Evolutionary conservation across 495 filamentous ascomycete species (phyloP).

Genomic region (Antarctomyces pellizariae): DNA sequence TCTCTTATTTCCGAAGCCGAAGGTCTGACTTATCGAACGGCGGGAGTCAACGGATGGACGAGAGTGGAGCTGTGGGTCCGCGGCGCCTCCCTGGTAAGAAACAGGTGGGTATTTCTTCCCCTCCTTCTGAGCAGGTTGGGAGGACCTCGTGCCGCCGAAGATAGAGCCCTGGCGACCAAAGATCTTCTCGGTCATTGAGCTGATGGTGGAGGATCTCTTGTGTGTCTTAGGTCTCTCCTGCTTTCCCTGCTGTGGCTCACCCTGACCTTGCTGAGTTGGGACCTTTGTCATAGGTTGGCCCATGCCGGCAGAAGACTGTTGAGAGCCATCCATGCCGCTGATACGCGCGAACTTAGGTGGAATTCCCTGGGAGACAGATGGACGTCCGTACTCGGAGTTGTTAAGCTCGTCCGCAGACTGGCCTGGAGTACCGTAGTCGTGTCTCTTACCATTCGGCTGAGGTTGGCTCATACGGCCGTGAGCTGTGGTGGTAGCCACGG

Average conservation of each 20-base stretch:
- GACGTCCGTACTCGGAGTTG: slow-evolving; percentile 28
- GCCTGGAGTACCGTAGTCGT: slow-evolving; percentile 53
- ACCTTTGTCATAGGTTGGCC: slow-evolving; percentile 21
- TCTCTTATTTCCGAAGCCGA: slow-evolving; percentile 48
- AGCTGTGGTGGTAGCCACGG: slow-evolving; percentile 72
- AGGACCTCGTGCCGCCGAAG: slow-evolving; percentile 32
- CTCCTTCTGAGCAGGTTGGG: slow-evolving; percentile 16
- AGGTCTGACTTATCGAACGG: slow-evolving; percentile 53
- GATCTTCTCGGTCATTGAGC: slow-evolving; percentile 52
- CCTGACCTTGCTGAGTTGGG: slow-evolving; percentile 22
- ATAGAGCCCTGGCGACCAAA: slow-evolving; percentile 62
- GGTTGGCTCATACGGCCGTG: slow-evolving; percentile 83
- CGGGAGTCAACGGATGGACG: slow-evolving; percentile 57
- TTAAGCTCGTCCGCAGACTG: slow-evolving; percentile 36
- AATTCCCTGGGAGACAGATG: slow-evolving; percentile 21
- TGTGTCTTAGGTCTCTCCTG: slow-evolving; percentile 61
- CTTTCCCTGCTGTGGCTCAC: slow-evolving; percentile 7
- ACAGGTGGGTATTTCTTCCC: slow-evolving; percentile 45
- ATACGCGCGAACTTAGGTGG: slow-evolving; percentile 26
- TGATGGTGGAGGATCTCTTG: slow-evolving; percentile 76
- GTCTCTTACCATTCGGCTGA: slow-evolving; percentile 26
- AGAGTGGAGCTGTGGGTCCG: slow-evolving; percentile 22
- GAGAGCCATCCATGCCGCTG: slow-evolving; percentile 18
- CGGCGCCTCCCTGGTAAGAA: slow-evolving; percentile 44
- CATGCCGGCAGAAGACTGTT: slow-evolving; percentile 20